These are phyloP conservation scores for Suaeda aralocaspica DNA, from an alignment of 148 eudicot species.

Conservation along the genomic window DNA sequence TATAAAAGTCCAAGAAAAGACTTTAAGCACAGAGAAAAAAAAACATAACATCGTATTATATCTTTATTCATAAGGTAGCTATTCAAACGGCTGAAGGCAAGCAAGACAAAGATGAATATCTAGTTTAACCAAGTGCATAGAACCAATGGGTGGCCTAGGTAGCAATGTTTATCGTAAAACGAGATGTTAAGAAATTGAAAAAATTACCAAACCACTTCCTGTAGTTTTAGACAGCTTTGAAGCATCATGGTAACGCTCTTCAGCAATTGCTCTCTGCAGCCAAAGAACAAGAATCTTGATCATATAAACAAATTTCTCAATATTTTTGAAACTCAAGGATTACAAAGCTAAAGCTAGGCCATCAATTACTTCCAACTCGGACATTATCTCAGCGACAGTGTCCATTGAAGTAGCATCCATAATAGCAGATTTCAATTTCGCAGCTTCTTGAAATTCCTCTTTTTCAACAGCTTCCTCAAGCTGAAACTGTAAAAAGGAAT, in stretches of 20 bases:
- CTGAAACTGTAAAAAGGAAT: constrained; percentile 58
- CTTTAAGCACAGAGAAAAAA: background rate
- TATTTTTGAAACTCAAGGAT: background rate
- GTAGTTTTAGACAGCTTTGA: constrained; percentile 75
- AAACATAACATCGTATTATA: background rate
- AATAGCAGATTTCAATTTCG: constrained; percentile 67
- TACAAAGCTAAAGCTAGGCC: constrained; percentile 10
- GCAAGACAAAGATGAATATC: background rate
- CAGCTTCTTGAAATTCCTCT: constrained; percentile 95
- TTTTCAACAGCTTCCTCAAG: constrained; percentile 88
- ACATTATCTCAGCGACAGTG: constrained; percentile 78
- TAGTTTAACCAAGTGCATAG: background rate
- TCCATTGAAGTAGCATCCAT: constrained; percentile 77
- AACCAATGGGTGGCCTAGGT: background rate
- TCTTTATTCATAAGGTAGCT: background rate
- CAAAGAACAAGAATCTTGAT: constrained; percentile 15
- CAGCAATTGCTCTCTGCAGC: constrained; percentile 73
- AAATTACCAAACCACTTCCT: constrained; percentile 91
- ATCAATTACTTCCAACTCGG: constrained; percentile 50
- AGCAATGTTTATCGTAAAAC: background rate
- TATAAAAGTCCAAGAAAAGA: background rate
- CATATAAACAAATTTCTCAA: constrained; percentile 10
- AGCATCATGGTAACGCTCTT: constrained; percentile 93
- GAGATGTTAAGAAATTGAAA: background rate
- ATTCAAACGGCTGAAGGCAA: background rate